These are phyloP conservation scores for Circinella umbellata DNA, from an alignment of 371 early-diverging fungal species.

Conservation along the genomic window DNA sequence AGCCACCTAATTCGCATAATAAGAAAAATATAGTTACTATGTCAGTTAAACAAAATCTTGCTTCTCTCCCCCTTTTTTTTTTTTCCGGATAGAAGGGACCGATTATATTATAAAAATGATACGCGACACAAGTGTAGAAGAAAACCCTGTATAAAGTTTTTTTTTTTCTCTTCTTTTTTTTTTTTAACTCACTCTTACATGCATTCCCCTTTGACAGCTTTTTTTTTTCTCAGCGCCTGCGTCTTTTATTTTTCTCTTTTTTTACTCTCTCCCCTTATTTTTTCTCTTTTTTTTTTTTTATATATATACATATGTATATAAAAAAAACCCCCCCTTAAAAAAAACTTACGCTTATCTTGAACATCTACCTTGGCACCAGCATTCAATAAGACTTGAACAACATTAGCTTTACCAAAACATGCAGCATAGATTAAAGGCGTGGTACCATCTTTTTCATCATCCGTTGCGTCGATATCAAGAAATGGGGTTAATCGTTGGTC, in stretches of 20 bases:
- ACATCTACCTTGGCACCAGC: conserved; percentile 74
- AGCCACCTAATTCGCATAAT: conserved; percentile 65
- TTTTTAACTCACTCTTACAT: background rate
- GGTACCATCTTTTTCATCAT: conserved; percentile 72
- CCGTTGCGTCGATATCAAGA: conserved; percentile 75
- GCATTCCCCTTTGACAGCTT: conserved; percentile 2
- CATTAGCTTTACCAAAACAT: conserved; percentile 78
- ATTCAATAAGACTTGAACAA: conserved; percentile 65
- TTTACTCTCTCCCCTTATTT: no score
- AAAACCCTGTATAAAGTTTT: no score
- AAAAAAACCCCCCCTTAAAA: background rate
- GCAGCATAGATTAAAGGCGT: conserved; percentile 83
- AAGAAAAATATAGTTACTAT: no score
- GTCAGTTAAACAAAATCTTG: conserved; percentile 7
- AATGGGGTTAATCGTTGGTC: conserved; percentile 54
- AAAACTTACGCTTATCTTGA: conserved; percentile 73
- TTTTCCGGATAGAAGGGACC: background rate
- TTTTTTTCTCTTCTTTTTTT: background rate
- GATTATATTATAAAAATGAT: no score
- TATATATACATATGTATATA: no score
- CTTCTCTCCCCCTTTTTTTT: background rate
- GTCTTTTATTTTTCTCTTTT: no score
- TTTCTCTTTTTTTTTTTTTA: no score
- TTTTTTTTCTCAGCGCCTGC: no score
- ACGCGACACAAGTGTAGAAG: no score